A percentile compares a stretch with the other conserved stretches of the same genome.
These are phyloP conservation scores for Sphaceloma murrayae DNA, from an alignment of 2,329 filamentous ascomycete species.

Conservation along the genomic window DNA sequence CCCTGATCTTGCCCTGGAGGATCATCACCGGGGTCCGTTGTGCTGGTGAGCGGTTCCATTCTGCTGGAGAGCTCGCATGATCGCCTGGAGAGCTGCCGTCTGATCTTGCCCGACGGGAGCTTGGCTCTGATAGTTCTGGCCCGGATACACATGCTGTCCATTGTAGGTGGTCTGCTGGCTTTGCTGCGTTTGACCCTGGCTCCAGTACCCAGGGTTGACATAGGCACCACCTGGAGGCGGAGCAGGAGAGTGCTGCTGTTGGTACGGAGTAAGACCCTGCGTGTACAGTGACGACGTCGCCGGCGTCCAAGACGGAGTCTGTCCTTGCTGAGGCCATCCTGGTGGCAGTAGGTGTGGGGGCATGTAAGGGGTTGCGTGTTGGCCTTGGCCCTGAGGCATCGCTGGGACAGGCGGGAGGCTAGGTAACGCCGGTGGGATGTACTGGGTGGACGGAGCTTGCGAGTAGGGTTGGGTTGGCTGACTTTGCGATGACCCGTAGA, in stretches of 20 bases:
- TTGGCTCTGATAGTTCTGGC: slow-evolving; percentile 1
- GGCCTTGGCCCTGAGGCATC: neutral
- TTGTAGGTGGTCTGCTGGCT: neutral
- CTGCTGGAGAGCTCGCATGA: slow-evolving; percentile 5
- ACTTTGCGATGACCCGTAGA: slow-evolving; percentile 5
- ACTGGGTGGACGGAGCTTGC: slow-evolving; percentile 20
- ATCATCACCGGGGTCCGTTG: neutral
- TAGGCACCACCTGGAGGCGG: neutral
- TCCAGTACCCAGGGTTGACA: slow-evolving; percentile 1
- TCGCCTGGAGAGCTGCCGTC: slow-evolving; percentile 3
- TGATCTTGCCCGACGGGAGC: slow-evolving; percentile 7
- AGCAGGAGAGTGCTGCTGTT: neutral
- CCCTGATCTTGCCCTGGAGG: neutral
- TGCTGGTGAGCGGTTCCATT: slow-evolving; percentile 1
- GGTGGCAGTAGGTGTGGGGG: neutral
- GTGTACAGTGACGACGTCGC: neutral
- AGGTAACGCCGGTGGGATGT: neutral
- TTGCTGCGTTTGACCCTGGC: neutral
- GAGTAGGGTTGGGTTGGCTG: slow-evolving; percentile 23
- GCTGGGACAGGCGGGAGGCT: neutral
- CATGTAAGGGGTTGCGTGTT: neutral
- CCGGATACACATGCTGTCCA: no score
- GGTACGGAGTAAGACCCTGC: neutral
- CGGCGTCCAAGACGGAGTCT: neutral
- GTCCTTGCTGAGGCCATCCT: neutral